A percentile compares a stretch with the other conserved stretches of the same genome.
Evolutionary conservation across 2,329 filamentous ascomycete genomes (phyloP).

Genomic region (Orbilia javanica): DNA sequence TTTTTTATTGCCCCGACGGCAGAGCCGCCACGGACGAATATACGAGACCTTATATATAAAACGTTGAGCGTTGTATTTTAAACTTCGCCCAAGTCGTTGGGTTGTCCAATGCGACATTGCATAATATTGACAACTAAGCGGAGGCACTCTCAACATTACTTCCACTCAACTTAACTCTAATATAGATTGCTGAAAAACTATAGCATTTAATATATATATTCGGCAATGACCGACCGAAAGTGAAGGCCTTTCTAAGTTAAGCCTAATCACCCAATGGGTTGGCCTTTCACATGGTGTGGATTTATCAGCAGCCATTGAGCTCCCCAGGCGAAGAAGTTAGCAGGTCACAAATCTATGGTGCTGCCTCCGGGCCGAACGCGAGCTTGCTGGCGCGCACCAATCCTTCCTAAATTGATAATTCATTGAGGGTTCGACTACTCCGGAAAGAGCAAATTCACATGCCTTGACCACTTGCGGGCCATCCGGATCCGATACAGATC

Average conservation of each 20-base stretch:
- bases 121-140: no score
- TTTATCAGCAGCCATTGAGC: not conserved
- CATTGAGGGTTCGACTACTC: slow-evolving; percentile 9
- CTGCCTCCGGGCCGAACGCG: slow-evolving; percentile 14
- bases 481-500: slow-evolving; percentile 12
- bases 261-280: slow-evolving; percentile 5
- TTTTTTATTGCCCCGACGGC: not conserved
- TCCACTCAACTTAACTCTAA: slow-evolving; percentile 1
- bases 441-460: slow-evolving; percentile 16
- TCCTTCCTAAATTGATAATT: slow-evolving; percentile 23
- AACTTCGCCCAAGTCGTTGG: not conserved
- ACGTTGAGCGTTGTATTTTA: not conserved
- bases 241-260: not conserved
- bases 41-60: not conserved
- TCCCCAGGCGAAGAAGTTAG: not conserved
- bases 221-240: slow-evolving; percentile 5
- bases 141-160: slow-evolving; percentile 3
- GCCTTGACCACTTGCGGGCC: slow-evolving; percentile 9
- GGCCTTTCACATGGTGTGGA: not conserved
- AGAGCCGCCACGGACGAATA: not conserved
- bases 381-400: slow-evolving; percentile 23
- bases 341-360: slow-evolving; percentile 12
- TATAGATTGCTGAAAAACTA: no score
- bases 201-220: no score
- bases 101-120: no score